Percentiles rank a stretch among this genome's conserved stretches.
Evolutionary conservation across 495 filamentous ascomycete species (phyloP).

Genomic region (Penicillium mononematosum): DNA sequence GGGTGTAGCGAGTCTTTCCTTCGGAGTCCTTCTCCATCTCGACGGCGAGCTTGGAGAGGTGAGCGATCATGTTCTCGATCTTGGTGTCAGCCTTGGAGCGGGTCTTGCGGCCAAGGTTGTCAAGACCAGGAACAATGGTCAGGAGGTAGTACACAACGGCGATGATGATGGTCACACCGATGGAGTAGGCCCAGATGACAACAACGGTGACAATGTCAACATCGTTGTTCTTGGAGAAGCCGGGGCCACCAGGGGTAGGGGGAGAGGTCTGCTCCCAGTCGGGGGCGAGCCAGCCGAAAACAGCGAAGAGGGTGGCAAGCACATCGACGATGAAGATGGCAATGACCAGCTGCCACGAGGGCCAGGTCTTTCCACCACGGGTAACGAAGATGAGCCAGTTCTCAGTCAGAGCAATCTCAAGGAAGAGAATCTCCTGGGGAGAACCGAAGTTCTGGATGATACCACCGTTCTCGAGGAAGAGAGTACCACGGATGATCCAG

Average conservation of each 20-base stretch:
- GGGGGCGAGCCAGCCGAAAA: slow-evolving; percentile 68
- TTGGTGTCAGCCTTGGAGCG: slow-evolving; percentile 69
- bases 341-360: slow-evolving; percentile 69
- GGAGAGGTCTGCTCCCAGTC: slow-evolving; percentile 46
- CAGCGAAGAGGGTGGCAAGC: slow-evolving; percentile 67
- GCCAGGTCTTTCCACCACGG: slow-evolving; percentile 67
- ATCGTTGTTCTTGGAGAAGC: slow-evolving; percentile 58
- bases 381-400: slow-evolving; percentile 82
- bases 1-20: slow-evolving; percentile 58
- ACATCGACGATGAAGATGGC: slow-evolving; percentile 72
- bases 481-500: slow-evolving; percentile 66
- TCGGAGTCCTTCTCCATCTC: slow-evolving; percentile 62
- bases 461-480: slow-evolving; percentile 67
- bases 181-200: slow-evolving; percentile 75
- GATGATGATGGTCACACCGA: slow-evolving; percentile 74
- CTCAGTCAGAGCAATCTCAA: slow-evolving; percentile 71
- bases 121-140: slow-evolving; percentile 63
- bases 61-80: slow-evolving; percentile 78
- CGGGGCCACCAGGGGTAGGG: slow-evolving; percentile 31
- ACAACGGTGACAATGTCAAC: slow-evolving; percentile 76
- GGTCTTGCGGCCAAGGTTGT: slow-evolving; percentile 79
- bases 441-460: slow-evolving; percentile 71
- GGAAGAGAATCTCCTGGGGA: slow-evolving; percentile 71
- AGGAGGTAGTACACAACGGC: slow-evolving; percentile 76
- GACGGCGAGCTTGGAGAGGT: slow-evolving; percentile 72